These are phyloP conservation scores for Lachancea lanzarotensis DNA, from an alignment of 805 yeast species.

Conservation along the genomic window DNA sequence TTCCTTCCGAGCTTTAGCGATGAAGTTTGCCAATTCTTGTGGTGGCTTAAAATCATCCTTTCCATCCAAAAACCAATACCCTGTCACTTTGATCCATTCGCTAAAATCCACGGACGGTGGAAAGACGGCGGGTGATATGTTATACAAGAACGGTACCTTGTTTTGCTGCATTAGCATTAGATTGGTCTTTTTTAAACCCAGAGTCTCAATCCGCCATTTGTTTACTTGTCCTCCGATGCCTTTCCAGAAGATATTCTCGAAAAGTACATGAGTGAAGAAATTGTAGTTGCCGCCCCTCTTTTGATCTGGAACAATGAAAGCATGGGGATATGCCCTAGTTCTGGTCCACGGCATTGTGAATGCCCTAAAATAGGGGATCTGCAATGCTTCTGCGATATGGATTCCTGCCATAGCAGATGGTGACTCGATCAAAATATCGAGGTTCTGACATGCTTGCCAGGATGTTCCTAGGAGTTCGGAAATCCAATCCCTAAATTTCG, in stretches of 20 bases:
- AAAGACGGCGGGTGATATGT: slow-evolving; percentile 78
- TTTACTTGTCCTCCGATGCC: slow-evolving; percentile 85
- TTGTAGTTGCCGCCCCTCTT: slow-evolving; percentile 90
- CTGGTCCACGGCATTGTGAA: slow-evolving; percentile 99
- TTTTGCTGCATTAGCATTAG: slow-evolving; percentile 65
- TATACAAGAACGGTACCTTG: slow-evolving; percentile 82
- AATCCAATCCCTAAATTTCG: slow-evolving; percentile 79
- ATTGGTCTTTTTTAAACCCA: slow-evolving; percentile 62
- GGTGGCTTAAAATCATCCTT: slow-evolving; percentile 55
- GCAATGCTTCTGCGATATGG: slow-evolving; percentile 88
- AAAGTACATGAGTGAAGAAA: slow-evolving; percentile 84
- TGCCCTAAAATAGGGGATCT: slow-evolving; percentile 87
- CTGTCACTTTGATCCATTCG: slow-evolving; percentile 94
- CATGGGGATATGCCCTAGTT: slow-evolving; percentile 94
- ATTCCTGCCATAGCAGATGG: slow-evolving; percentile 95
- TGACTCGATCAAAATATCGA: slow-evolving; percentile 86
- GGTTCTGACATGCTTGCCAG: slow-evolving; percentile 79
- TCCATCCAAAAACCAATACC: slow-evolving; percentile 90
- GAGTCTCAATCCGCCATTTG: slow-evolving; percentile 69
- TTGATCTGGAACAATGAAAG: slow-evolving; percentile 90
- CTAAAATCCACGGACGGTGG: slow-evolving; percentile 92
- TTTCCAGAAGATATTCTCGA: slow-evolving; percentile 90
- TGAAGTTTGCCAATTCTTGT: slow-evolving; percentile 48
- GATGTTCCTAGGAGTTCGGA: slow-evolving; percentile 60
- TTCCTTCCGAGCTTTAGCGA: slow-evolving; percentile 51